Evolutionary conservation across 257 asterid species (phyloP).

Genomic region (Solanum chiquidenum): DNA sequence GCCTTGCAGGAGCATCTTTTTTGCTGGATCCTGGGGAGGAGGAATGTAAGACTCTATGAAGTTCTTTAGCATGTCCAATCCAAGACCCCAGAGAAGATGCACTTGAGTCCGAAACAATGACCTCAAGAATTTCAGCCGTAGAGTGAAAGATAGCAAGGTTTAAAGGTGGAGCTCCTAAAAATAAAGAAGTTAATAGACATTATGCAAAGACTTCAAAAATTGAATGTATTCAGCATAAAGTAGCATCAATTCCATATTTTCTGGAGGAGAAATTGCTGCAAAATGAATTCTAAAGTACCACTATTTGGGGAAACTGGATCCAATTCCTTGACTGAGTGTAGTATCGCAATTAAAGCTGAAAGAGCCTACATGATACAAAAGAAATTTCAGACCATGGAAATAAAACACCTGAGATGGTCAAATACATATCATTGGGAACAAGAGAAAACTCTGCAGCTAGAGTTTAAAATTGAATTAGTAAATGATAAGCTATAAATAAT

Average conservation of each 20-base stretch:
- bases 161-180: conserved; percentile 66
- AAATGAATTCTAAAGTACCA: conserved; percentile 27
- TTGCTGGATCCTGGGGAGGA: conserved; percentile 71
- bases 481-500: background rate
- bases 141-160: conserved; percentile 81
- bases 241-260: background rate
- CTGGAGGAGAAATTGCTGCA: background rate
- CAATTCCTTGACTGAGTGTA: conserved; percentile 64
- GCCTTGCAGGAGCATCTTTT: conserved; percentile 94
- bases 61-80: conserved; percentile 68
- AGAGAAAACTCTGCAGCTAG: background rate
- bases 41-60: conserved; percentile 49
- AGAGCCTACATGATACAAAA: conserved; percentile 49
- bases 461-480: background rate
- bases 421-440: background rate
- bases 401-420: background rate
- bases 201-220: background rate
- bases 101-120: conserved; percentile 75
- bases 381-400: background rate
- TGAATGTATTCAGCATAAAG: background rate
- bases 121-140: conserved; percentile 85
- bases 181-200: background rate
- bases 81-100: conserved; percentile 76
- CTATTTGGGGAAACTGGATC: conserved; percentile 50
- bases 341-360: conserved; percentile 57